phyloP scores from a whole-genome alignment of 306 rosid species.

The Dalbergia cultrata region DNA sequence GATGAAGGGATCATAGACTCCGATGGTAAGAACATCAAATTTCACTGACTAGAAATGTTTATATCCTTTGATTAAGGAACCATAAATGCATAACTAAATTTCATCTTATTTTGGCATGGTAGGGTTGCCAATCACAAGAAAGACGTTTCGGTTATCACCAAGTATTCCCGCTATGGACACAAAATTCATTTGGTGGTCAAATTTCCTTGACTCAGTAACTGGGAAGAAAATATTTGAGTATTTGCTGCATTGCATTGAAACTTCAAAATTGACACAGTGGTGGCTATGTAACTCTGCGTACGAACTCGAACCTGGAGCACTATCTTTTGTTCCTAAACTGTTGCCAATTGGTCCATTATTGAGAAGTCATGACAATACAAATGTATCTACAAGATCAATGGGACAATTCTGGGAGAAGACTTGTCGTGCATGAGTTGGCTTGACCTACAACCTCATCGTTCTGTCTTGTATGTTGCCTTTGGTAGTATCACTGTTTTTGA shows the following conservation, averaged over 20 bases:
- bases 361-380: neutral
- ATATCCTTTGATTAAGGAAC: neutral
- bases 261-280: neutral
- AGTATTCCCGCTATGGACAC: slow-evolving; percentile 9
- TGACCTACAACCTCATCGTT: no score
- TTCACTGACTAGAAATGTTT: neutral
- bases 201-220: no score
- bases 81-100: neutral
- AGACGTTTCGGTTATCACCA: neutral
- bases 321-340: neutral
- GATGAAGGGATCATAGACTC: slow-evolving; percentile 45
- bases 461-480: no score
- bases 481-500: slow-evolving; percentile 18
- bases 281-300: neutral
- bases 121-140: slow-evolving; percentile 18
- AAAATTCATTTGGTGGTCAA: slow-evolving; percentile 4
- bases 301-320: slow-evolving; percentile 26
- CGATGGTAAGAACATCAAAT: slow-evolving; percentile 38
- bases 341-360: neutral
- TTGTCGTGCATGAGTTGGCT: no score
- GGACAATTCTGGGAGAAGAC: slow-evolving; percentile 46
- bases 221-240: neutral
- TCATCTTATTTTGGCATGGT: neutral
- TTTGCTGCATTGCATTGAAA: neutral
- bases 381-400: neutral